phyloP scores from a whole-genome alignment of 1,284 basidiomycete species.

The Puccinia triticina region DNA sequence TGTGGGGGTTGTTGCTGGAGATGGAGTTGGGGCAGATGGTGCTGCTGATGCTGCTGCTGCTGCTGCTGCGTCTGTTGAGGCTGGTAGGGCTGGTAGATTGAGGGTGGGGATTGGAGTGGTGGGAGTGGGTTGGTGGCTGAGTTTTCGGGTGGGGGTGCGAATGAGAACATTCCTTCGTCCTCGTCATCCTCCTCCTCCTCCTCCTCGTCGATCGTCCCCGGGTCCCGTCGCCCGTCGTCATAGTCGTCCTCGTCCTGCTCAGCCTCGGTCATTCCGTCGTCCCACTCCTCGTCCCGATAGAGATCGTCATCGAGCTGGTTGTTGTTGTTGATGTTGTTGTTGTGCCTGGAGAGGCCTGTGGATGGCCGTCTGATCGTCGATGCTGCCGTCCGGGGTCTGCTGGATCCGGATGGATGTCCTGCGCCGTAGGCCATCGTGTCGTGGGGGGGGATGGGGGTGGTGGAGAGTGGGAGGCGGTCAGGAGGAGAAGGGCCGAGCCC shows the following conservation, averaged over 20 bases:
- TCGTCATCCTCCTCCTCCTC: conserved; percentile 54
- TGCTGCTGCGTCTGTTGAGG: conserved; percentile 12
- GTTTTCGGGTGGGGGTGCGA: conserved; percentile 52
- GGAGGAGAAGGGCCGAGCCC: too few species aligned
- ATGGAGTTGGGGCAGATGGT: neutral
- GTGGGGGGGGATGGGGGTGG: too few species aligned
- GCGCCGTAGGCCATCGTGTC: neutral
- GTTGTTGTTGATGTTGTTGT: neutral
- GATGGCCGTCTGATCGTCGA: neutral
- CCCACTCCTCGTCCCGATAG: conserved; percentile 27
- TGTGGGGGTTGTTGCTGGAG: neutral
- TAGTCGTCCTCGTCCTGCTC: conserved; percentile 47
- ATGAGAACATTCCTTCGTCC: conserved; percentile 57
- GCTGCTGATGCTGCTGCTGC: neutral
- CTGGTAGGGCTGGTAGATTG: conserved; percentile 31
- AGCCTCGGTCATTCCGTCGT: conserved; percentile 4
- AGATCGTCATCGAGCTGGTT: conserved; percentile 32
- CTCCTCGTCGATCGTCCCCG: conserved; percentile 14
- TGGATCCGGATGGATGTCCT: neutral
- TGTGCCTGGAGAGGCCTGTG: neutral
- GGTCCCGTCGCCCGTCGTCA: conserved; percentile 54
- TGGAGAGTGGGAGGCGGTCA: too few species aligned
- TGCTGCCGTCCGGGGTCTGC: neutral
- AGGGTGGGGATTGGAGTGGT: conserved; percentile 13
- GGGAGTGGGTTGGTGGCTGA: conserved; percentile 24